These are phyloP conservation scores for Sporothrix inflata DNA, from an alignment of 2,329 filamentous ascomycete species.

Conservation along the genomic window DNA sequence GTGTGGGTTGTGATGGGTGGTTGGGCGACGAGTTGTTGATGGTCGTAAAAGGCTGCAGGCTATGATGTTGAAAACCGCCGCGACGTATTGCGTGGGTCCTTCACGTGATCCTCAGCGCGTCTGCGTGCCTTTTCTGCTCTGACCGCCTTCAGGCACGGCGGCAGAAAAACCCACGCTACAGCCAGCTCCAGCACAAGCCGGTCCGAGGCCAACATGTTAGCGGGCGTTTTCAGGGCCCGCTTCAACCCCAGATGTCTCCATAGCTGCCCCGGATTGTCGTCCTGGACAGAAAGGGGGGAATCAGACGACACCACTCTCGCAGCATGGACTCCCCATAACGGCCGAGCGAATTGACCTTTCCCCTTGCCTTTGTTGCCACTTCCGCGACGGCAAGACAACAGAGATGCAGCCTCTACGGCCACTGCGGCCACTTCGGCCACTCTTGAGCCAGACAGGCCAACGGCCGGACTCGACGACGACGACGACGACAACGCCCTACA, in stretches of 20 bases:
- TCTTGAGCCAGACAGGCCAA: neutral
- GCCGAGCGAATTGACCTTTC: neutral
- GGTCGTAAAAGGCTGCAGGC: neutral
- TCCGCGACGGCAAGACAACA: no score
- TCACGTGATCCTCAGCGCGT: neutral
- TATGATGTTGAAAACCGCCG: neutral
- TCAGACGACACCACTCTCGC: neutral
- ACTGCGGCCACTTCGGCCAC: neutral
- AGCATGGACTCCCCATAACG: neutral
- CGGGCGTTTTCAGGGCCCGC: neutral
- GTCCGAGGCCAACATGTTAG: neutral
- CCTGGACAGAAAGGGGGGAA: neutral
- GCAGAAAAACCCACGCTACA: slow-evolving; percentile 1
- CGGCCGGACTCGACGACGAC: neutral
- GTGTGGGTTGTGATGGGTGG: neutral
- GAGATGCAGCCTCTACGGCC: neutral
- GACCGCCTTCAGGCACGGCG: slow-evolving; percentile 10
- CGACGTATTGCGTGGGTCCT: neutral
- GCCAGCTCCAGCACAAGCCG: neutral
- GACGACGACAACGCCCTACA: neutral
- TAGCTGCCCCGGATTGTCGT: slow-evolving; percentile 10
- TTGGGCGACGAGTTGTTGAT: neutral
- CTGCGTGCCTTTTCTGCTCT: neutral
- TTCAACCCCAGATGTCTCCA: slow-evolving; percentile 16
- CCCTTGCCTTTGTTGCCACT: neutral